Conservation (phyloP, 352 stramenopile genomes). For the Peronospora destructor region DNA sequence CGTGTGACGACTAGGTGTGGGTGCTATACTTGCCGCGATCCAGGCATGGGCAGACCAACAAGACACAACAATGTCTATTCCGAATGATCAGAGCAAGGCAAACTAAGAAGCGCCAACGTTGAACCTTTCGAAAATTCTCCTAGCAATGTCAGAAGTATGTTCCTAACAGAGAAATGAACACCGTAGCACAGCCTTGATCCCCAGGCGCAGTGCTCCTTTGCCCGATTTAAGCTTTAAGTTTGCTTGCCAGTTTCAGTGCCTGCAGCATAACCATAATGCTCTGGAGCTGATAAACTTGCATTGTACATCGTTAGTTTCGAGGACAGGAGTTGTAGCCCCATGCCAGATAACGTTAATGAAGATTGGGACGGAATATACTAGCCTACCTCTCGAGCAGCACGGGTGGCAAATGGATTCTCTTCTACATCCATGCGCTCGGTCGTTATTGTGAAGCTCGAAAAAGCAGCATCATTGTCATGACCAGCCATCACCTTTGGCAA, state of each 20-base stretch:
- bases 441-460: too few relatives aligned
- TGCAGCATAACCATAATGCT: background rate
- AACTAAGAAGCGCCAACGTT: conserved; percentile 9
- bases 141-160: background rate
- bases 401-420: too few relatives aligned
- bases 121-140: conserved; percentile 2
- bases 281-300: too few relatives aligned
- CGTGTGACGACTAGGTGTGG: conserved; percentile 38
- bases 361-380: too few relatives aligned
- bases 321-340: too few relatives aligned
- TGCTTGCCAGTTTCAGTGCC: background rate
- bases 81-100: conserved; percentile 11
- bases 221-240: background rate
- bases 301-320: too few relatives aligned
- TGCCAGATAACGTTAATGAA: too few relatives aligned
- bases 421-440: too few relatives aligned
- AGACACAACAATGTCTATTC: conserved; percentile 32
- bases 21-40: conserved; percentile 67
- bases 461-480: too few relatives aligned
- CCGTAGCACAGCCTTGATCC: background rate
- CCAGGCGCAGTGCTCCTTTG: background rate
- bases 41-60: conserved; percentile 71
- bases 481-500: too few relatives aligned
- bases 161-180: background rate
- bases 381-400: too few relatives aligned